These are phyloP conservation scores for Luzula sylvatica DNA, from an alignment of 176 grass and related monocot genomes.

Conservation along the genomic window DNA sequence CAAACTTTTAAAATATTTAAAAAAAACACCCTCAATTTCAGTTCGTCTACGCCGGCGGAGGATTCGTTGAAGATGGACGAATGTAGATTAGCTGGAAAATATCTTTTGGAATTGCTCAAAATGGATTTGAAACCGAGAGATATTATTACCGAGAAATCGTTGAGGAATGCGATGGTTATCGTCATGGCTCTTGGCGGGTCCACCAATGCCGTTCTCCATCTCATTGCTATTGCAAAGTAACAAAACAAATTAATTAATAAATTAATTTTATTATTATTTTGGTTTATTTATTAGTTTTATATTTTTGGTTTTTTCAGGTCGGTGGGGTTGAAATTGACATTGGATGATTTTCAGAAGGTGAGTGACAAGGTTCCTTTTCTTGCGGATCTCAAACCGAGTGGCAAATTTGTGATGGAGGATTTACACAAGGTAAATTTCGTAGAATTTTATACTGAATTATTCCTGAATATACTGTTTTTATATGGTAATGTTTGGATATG, in stretches of 20 bases:
- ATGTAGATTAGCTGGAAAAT: conserved; percentile 72
- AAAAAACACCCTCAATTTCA: conserved; percentile 5
- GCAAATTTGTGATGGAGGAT: conserved; percentile 99
- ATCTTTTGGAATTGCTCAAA: conserved; percentile 80
- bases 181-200: conserved; percentile 95
- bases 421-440: conserved; percentile 74
- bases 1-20: no score
- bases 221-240: conserved; percentile 95
- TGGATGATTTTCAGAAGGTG: conserved; percentile 99
- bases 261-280: no score
- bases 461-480: background rate
- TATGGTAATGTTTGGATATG: background rate
- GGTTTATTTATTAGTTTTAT: conserved; percentile 30
- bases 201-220: conserved; percentile 94
- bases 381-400: conserved; percentile 95
- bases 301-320: conserved; percentile 49
- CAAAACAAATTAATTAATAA: conserved; percentile 1
- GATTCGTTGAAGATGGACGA: conserved; percentile 82
- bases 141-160: conserved; percentile 88
- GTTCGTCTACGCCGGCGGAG: conserved; percentile 92
- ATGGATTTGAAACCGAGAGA: conserved; percentile 94
- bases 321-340: conserved; percentile 70
- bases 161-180: conserved; percentile 89
- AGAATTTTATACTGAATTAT: no score
- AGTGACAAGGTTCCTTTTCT: conserved; percentile 94